Conservation (phyloP, 140 eudicot species). For the Ambrosia hybrid region DNA sequence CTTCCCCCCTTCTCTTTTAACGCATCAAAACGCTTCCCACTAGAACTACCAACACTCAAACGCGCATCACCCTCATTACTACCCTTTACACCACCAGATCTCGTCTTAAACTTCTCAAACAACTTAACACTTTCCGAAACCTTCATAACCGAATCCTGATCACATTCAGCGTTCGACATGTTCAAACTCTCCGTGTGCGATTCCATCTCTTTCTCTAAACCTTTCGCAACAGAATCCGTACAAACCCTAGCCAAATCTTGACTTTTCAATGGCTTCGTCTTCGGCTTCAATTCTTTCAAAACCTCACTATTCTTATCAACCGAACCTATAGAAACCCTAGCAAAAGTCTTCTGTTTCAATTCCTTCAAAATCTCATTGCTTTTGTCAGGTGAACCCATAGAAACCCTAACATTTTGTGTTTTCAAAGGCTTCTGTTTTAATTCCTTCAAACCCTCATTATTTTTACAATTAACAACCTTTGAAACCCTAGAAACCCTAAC, state of each 20-base stretch:
- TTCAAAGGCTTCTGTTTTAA: constrained; percentile 16
- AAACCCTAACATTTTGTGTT: constrained; percentile 8
- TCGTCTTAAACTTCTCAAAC: constrained; percentile 41
- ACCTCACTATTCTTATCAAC: not conserved
- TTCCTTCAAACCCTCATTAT: constrained; percentile 21
- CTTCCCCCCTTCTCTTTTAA: constrained; percentile 35
- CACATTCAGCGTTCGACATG: not conserved
- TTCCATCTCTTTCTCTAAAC: not conserved
- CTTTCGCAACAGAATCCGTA: constrained; percentile 17
- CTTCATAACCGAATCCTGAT: constrained; percentile 27
- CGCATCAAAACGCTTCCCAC: constrained; percentile 27
- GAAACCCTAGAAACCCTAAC: constrained; percentile 24
- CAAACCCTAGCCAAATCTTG: constrained; percentile 16
- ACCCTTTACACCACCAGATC: constrained; percentile 35
- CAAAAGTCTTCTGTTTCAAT: constrained; percentile 15
- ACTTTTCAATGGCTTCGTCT: constrained; percentile 3
- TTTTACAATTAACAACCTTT: constrained; percentile 22
- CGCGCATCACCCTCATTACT: constrained; percentile 31
- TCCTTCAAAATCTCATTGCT: constrained; percentile 14
- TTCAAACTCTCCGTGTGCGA: not conserved
- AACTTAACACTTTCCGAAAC: constrained; percentile 32
- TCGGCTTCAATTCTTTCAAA: constrained; percentile 24
- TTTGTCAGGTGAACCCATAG: too few relatives aligned
- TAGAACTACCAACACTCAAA: constrained; percentile 32
- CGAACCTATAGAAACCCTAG: constrained; percentile 26